These are phyloP conservation scores for Lentinula detonsa DNA, from an alignment of 768 basidiomycete genomes.

Conservation along the genomic window DNA sequence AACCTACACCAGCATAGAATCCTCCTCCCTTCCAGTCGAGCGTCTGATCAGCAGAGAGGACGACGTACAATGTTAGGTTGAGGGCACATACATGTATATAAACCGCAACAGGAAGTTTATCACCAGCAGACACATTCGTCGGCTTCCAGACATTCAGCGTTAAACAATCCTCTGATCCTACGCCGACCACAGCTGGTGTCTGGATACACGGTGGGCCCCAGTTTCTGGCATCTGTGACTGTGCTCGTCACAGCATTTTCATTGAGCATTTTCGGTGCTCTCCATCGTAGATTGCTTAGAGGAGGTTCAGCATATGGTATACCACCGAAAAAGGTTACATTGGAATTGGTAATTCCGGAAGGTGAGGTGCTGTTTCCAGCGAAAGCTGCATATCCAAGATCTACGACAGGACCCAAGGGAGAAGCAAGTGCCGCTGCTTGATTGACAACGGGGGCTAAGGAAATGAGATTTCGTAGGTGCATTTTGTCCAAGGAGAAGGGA, in stretches of 20 bases:
- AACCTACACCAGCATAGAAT: conserved; percentile 26
- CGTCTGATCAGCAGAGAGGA: neutral
- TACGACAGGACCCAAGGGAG: conserved; percentile 26
- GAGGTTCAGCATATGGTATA: conserved; percentile 37
- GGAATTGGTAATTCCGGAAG: conserved; percentile 24
- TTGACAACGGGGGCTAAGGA: neutral
- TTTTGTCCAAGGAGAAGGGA: neutral
- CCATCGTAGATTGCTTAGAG: conserved; percentile 33
- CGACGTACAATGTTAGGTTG: no score
- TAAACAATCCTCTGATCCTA: conserved; percentile 40
- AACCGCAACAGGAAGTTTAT: conserved; percentile 33
- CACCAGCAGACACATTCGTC: conserved; percentile 23
- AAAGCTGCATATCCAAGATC: conserved; percentile 34
- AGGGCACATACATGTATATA: conserved; percentile 32
- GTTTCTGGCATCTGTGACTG: conserved; percentile 33
- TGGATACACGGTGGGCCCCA: conserved; percentile 43
- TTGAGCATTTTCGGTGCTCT: conserved; percentile 29
- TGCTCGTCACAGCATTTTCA: conserved; percentile 17
- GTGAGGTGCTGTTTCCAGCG: conserved; percentile 33
- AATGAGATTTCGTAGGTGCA: neutral
- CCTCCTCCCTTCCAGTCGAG: conserved; percentile 30
- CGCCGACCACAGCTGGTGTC: conserved; percentile 36
- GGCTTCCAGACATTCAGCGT: conserved; percentile 39
- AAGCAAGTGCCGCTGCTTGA: neutral
- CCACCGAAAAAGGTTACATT: conserved; percentile 36